A percentile compares a stretch with the other conserved stretches of the same genome.
Conservation (phyloP, 2,329 filamentous ascomycete species). For the Trichoderma atroviride region DNA sequence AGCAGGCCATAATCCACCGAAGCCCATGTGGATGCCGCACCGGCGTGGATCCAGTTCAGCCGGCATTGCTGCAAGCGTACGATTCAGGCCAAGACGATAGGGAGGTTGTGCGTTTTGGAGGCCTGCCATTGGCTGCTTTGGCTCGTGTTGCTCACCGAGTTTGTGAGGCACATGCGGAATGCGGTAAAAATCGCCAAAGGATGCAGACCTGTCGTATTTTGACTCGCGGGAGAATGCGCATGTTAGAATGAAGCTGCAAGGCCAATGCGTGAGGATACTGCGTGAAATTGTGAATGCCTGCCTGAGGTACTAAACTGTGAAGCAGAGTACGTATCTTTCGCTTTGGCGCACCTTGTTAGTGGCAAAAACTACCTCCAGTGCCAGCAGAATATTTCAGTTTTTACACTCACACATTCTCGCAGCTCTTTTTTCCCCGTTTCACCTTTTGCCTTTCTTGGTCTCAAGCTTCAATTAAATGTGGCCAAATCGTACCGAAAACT, state of each 20-base stretch:
- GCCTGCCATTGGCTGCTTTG: not conserved
- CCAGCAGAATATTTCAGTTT: not conserved
- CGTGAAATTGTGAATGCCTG: not conserved
- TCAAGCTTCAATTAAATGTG: not conserved
- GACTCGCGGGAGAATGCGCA: not conserved
- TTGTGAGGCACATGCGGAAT: not conserved
- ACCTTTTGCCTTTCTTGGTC: not conserved
- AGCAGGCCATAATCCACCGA: slow-evolving; percentile 14
- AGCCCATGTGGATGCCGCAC: slow-evolving; percentile 15
- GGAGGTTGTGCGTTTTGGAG: not conserved
- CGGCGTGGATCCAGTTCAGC: slow-evolving; percentile 5
- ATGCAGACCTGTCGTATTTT: slow-evolving; percentile 14
- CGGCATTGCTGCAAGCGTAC: slow-evolving; percentile 11
- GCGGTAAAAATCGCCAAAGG: not conserved
- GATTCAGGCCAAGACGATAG: slow-evolving; percentile 8
- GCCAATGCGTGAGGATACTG: not conserved
- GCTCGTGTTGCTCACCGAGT: not conserved
- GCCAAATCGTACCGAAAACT: not conserved
- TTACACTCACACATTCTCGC: not conserved
- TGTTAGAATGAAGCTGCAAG: not conserved
- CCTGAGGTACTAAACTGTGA: not conserved
- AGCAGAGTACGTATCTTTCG: not conserved
- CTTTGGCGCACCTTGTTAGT: not conserved
- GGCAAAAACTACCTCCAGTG: not conserved
- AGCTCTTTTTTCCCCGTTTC: not conserved